phyloP scores from a whole-genome alignment of 148 eudicot species.

The Cornus florida region DNA sequence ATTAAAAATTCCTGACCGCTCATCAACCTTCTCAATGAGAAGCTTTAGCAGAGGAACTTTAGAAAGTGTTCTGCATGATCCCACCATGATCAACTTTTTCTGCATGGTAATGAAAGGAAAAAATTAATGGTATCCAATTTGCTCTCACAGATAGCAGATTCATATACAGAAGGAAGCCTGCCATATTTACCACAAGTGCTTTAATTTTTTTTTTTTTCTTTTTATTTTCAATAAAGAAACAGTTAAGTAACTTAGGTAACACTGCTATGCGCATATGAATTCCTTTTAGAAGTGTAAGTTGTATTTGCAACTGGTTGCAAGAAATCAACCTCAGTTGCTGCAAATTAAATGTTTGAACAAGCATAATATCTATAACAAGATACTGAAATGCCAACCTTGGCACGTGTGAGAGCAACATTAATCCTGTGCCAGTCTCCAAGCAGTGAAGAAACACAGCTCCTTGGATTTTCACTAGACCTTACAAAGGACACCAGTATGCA shows the following conservation, averaged over 20 bases:
- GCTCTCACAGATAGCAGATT: neutral
- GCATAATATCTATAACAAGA: neutral
- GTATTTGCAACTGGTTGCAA: neutral
- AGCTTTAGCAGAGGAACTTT: slow-evolving; percentile 84
- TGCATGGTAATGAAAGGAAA: slow-evolving; percentile 29
- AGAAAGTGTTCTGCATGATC: slow-evolving; percentile 80
- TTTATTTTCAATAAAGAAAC: neutral
- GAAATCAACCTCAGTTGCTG: neutral
- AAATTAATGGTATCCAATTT: neutral
- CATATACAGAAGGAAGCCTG: neutral
- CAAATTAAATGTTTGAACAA: neutral
- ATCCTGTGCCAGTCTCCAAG: slow-evolving; percentile 99
- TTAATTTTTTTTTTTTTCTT: too few relatives aligned
- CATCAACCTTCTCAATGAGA: slow-evolving; percentile 80
- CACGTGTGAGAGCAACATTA: slow-evolving; percentile 94
- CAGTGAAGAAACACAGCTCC: slow-evolving; percentile 68
- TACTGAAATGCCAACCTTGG: slow-evolving; percentile 59
- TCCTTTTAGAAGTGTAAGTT: neutral
- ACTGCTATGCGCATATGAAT: neutral
- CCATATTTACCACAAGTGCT: neutral
- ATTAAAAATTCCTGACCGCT: slow-evolving; percentile 58
- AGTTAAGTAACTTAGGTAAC: neutral
- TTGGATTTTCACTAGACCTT: slow-evolving; percentile 66
- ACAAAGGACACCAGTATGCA: slow-evolving; percentile 90
- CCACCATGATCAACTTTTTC: slow-evolving; percentile 96